These are phyloP conservation scores for Seminavis robusta DNA, from an alignment of 108 stramenopile species.

Conservation along the genomic window DNA sequence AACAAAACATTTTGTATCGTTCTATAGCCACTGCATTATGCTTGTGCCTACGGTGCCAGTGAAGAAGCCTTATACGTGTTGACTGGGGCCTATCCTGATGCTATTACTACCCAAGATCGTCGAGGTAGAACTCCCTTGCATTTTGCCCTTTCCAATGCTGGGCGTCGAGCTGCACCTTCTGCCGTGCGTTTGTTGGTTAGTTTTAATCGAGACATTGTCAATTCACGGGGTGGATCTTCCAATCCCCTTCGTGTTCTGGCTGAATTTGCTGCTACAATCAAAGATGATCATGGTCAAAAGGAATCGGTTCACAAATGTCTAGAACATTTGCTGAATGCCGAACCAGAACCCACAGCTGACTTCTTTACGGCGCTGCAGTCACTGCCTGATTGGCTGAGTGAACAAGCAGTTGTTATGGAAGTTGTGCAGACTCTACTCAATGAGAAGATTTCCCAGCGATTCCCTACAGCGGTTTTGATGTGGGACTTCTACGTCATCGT, in stretches of 20 bases:
- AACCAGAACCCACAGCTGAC: slow-evolving; percentile 66
- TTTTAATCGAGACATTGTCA: slow-evolving; percentile 50
- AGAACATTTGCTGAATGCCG: slow-evolving; percentile 47
- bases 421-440: slow-evolving; percentile 67
- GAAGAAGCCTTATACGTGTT: slow-evolving; percentile 61
- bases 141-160: slow-evolving; percentile 74
- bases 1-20: too few relatives aligned
- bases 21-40: slow-evolving; percentile 68
- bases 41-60: slow-evolving; percentile 80
- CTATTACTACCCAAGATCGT: slow-evolving; percentile 46
- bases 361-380: slow-evolving; percentile 74
- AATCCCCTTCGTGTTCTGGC: slow-evolving; percentile 60
- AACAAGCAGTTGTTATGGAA: slow-evolving; percentile 55
- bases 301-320: slow-evolving; percentile 56
- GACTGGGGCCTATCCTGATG: slow-evolving; percentile 48
- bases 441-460: slow-evolving; percentile 62
- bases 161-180: slow-evolving; percentile 53
- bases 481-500: slow-evolving; percentile 42
- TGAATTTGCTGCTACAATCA: slow-evolving; percentile 47
- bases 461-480: slow-evolving; percentile 61
- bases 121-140: slow-evolving; percentile 68
- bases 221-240: slow-evolving; percentile 45
- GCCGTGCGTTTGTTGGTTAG: slow-evolving; percentile 57
- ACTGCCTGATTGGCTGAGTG: slow-evolving; percentile 59
- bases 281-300: slow-evolving; percentile 35